Conservation (phyloP, 805 yeast species). For the Wickerhamomyces sydowiorum region DNA sequence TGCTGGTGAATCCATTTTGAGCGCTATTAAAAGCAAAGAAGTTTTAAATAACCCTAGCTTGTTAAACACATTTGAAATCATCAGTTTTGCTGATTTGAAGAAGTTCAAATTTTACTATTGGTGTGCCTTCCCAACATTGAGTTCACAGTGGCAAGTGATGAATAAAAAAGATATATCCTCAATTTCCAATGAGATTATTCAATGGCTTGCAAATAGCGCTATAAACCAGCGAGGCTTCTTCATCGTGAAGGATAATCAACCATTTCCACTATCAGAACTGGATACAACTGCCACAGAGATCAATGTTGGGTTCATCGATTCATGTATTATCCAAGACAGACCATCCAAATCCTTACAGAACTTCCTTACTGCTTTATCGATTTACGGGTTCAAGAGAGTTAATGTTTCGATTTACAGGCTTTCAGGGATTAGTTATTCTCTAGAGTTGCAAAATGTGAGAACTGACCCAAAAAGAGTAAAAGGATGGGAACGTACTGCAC, state of each 20-base stretch:
- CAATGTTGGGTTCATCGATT: slow-evolving; percentile 34
- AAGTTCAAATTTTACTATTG: slow-evolving; percentile 86
- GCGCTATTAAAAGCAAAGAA: slow-evolving; percentile 26
- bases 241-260: slow-evolving; percentile 14
- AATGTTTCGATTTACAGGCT: slow-evolving; percentile 35
- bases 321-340: slow-evolving; percentile 25
- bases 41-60: slow-evolving; percentile 34
- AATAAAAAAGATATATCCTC: slow-evolving; percentile 1
- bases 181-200: slow-evolving; percentile 7
- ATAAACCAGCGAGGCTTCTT: slow-evolving; percentile 23
- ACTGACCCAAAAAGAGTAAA: slow-evolving; percentile 33
- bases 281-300: slow-evolving; percentile 10
- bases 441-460: slow-evolving; percentile 16
- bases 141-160: slow-evolving; percentile 40
- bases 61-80: slow-evolving; percentile 39
- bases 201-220: slow-evolving; percentile 9
- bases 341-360: slow-evolving; percentile 58
- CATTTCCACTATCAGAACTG: slow-evolving; percentile 13
- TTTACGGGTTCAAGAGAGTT: slow-evolving; percentile 29
- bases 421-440: slow-evolving; percentile 24
- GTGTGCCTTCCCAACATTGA: slow-evolving; percentile 73
- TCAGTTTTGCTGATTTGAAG: slow-evolving; percentile 84
- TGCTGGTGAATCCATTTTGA: slow-evolving; percentile 27
- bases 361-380: slow-evolving; percentile 41
- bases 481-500: slow-evolving; percentile 89